Evolutionary conservation across 148 eudicot species (phyloP).

Genomic region (Polygonum maritimum): DNA sequence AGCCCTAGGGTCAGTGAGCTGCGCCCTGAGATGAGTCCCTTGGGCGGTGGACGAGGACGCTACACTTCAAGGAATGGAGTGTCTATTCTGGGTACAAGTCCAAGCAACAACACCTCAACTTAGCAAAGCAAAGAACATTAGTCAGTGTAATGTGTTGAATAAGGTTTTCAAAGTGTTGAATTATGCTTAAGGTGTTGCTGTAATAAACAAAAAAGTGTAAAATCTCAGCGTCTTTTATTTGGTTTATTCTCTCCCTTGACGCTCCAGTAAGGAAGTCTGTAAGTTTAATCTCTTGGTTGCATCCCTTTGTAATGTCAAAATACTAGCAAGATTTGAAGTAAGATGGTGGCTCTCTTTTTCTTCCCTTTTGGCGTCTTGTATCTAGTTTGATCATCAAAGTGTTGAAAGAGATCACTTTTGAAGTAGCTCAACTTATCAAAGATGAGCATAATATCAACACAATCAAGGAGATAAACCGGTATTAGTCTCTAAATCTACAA

Average conservation of each 20-base stretch:
- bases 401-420: too few species aligned
- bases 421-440: neutral
- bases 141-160: neutral
- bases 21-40: conserved; percentile 9
- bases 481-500: too few species aligned
- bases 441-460: neutral
- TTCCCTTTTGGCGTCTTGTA: neutral
- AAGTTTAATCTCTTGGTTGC: neutral
- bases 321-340: neutral
- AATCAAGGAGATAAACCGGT: neutral
- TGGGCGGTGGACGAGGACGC: conserved; percentile 26
- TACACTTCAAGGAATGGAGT: conserved; percentile 39
- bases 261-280: conserved; percentile 1
- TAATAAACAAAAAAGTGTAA: neutral
- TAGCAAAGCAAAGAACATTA: conserved; percentile 6
- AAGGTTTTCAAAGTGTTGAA: neutral
- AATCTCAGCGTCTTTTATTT: neutral
- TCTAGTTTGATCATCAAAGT: neutral
- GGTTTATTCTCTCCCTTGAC: conserved; percentile 4
- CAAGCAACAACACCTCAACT: conserved; percentile 17
- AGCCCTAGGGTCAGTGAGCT: conserved; percentile 58
- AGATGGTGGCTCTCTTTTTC: neutral
- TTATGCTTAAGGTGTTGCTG: neutral
- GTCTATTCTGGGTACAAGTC: conserved; percentile 47
- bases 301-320: neutral